Conservation (phyloP, 1,284 basidiomycete species). For the Schizophyllum amplum region DNA sequence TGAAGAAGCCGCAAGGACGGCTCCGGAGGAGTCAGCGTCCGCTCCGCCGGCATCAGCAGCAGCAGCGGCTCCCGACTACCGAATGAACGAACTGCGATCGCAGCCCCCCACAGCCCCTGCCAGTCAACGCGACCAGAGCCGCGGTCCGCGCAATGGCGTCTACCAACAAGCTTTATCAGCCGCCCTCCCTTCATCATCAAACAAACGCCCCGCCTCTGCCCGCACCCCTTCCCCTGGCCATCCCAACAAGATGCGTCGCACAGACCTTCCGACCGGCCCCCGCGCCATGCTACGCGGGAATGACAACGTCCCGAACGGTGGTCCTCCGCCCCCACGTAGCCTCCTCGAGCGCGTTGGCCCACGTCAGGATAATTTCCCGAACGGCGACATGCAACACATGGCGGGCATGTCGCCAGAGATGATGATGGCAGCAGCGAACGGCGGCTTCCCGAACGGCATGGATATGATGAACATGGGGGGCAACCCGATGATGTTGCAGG, state of each 20-base stretch:
- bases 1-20: slow-evolving; percentile 63
- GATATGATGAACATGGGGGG: slow-evolving; percentile 54
- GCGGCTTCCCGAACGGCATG: slow-evolving; percentile 37
- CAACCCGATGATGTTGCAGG: slow-evolving; percentile 68
- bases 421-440: slow-evolving; percentile 38
- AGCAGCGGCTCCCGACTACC: slow-evolving; percentile 27
- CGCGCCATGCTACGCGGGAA: slow-evolving; percentile 67
- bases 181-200: slow-evolving; percentile 45
- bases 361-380: slow-evolving; percentile 31
- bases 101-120: slow-evolving; percentile 12
- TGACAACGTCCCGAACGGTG: slow-evolving; percentile 10
- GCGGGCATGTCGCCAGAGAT: slow-evolving; percentile 59
- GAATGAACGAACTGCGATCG: slow-evolving; percentile 15
- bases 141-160: slow-evolving; percentile 38
- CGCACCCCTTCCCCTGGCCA: slow-evolving; percentile 69
- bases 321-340: slow-evolving; percentile 39
- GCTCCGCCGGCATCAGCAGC: slow-evolving; percentile 13
- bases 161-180: slow-evolving; percentile 69
- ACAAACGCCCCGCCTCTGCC: slow-evolving; percentile 63
- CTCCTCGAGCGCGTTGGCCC: slow-evolving; percentile 69
- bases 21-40: slow-evolving; percentile 38
- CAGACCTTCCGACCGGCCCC: slow-evolving; percentile 70
- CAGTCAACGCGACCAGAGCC: slow-evolving; percentile 32
- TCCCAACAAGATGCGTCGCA: slow-evolving; percentile 60
- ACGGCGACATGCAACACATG: slow-evolving; percentile 71